phyloP scores from a whole-genome alignment of 805 yeast species.

The Scheffersomyces lignosus region DNA sequence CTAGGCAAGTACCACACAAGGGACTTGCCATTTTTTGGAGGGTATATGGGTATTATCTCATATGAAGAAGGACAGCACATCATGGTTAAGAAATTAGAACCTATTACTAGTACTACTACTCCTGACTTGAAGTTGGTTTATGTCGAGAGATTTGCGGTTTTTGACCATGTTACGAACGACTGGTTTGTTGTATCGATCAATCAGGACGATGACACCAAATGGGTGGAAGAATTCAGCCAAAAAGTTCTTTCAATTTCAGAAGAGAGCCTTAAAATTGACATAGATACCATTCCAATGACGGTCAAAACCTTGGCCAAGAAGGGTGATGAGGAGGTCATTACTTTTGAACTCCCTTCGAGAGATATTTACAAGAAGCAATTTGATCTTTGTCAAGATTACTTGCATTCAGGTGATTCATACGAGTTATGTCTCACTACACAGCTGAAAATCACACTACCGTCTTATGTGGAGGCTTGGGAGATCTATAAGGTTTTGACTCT shows the following conservation, averaged over 20 bases:
- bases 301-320: slow-evolving; percentile 23
- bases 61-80: slow-evolving; percentile 80
- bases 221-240: slow-evolving; percentile 28
- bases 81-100: slow-evolving; percentile 29
- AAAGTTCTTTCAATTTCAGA: slow-evolving; percentile 7
- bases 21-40: slow-evolving; percentile 83
- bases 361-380: slow-evolving; percentile 56
- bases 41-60: slow-evolving; percentile 79
- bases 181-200: slow-evolving; percentile 56
- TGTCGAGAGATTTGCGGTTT: slow-evolving; percentile 61
- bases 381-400: slow-evolving; percentile 59
- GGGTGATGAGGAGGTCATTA: slow-evolving; percentile 26
- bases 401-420: slow-evolving; percentile 85
- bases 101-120: slow-evolving; percentile 38
- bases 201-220: slow-evolving; percentile 29
- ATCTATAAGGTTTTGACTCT: slow-evolving; percentile 70
- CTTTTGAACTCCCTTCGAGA: slow-evolving; percentile 51
- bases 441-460: slow-evolving; percentile 57
- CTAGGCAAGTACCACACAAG: slow-evolving; percentile 17
- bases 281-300: slow-evolving; percentile 21
- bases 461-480: slow-evolving; percentile 63
- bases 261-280: slow-evolving; percentile 11
- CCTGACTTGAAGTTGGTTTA: slow-evolving; percentile 79
- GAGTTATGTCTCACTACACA: slow-evolving; percentile 88
- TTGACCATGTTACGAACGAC: slow-evolving; percentile 46